These are phyloP conservation scores for Aspergillus avenaceus DNA, from an alignment of 495 filamentous ascomycete species.

Conservation along the genomic window DNA sequence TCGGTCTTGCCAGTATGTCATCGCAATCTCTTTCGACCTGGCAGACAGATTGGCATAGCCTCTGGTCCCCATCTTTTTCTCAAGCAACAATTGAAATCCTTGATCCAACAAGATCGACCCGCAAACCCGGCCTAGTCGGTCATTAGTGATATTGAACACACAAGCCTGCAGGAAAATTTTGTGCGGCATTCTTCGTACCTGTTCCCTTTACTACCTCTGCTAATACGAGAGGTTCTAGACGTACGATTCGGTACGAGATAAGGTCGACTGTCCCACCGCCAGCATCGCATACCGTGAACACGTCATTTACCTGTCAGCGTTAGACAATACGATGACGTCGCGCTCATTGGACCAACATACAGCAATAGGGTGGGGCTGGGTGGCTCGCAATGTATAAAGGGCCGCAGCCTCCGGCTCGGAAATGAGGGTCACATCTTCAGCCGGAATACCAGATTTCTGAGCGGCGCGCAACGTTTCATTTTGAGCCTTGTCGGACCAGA, in stretches of 20 bases:
- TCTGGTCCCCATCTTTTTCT: constrained; percentile 16
- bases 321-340: too few species aligned
- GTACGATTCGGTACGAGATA: not conserved
- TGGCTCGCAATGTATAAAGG: too few species aligned
- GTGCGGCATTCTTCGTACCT: too few species aligned
- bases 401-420: not conserved
- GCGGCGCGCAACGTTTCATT: not conserved
- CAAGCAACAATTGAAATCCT: constrained; percentile 43
- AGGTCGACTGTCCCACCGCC: not conserved
- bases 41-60: constrained; percentile 6
- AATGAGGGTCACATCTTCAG: not conserved
- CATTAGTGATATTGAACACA: too few species aligned
- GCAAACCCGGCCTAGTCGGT: constrained; percentile 50
- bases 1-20: constrained; percentile 22
- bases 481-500: not conserved
- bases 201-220: not conserved
- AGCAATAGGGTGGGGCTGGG: too few species aligned
- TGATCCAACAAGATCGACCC: constrained; percentile 55
- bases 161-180: too few species aligned
- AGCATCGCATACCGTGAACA: not conserved
- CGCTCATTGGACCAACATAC: too few species aligned
- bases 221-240: not conserved
- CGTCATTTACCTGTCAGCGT: too few species aligned
- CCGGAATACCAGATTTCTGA: not conserved
- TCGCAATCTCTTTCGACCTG: constrained; percentile 1